Conservation (phyloP, 176 grass and related monocot genomes). For the Eragrostis nindensis region DNA sequence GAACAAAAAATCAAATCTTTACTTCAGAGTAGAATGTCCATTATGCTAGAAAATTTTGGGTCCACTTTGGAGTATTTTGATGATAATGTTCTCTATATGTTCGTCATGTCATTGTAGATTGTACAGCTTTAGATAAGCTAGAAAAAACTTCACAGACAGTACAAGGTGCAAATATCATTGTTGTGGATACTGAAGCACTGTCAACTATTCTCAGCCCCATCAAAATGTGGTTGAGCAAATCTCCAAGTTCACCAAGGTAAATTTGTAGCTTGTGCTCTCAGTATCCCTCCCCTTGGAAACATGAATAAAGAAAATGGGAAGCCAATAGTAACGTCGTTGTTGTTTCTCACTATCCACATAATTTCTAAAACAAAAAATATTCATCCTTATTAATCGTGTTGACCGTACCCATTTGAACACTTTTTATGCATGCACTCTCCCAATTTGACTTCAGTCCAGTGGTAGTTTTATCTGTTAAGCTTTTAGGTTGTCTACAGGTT, state of each 20-base stretch:
- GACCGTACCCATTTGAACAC: neutral
- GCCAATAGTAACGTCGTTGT: constrained; percentile 1
- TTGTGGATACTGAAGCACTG: constrained; percentile 73
- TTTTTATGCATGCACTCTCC: constrained; percentile 4
- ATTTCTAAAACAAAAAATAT: constrained; percentile 6
- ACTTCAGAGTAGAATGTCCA: neutral
- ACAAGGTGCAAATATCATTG: constrained; percentile 71
- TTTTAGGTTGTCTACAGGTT: too few species aligned
- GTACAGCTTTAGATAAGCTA: constrained; percentile 76
- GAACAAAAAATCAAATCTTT: neutral
- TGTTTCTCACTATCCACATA: constrained; percentile 14
- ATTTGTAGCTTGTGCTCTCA: constrained; percentile 30
- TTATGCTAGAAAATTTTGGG: neutral
- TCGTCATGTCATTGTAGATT: constrained; percentile 49
- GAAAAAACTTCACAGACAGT: constrained; percentile 91
- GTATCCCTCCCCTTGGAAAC: neutral
- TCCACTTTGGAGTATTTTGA: too few species aligned
- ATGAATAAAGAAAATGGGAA: neutral
- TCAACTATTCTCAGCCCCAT: constrained; percentile 70
- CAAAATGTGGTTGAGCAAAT: constrained; percentile 62
- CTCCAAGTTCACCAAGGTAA: constrained; percentile 63
- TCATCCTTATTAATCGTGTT: constrained; percentile 13
- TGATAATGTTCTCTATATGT: neutral
- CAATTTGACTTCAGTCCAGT: constrained; percentile 24
- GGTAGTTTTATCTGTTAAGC: constrained; percentile 11